Conservation (phyloP, 345 rosid genomes). For the Diplotaxis tenuifolia region DNA sequence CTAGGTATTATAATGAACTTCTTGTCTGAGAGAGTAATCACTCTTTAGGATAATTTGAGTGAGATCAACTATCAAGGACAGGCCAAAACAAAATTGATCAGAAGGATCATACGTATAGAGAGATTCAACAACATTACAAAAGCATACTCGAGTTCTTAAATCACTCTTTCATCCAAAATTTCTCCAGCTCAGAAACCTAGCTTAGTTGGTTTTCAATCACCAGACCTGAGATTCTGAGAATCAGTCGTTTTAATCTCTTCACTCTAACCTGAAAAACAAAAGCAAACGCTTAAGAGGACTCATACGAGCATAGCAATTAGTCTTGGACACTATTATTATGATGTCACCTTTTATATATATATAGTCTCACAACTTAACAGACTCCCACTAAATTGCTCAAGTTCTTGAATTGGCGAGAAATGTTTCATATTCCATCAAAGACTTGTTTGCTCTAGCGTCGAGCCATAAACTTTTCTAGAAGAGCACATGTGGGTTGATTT, state of each 20-base stretch:
- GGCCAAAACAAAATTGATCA: conserved; percentile 1
- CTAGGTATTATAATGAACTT: too few relatives aligned
- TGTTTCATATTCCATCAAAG: conserved; percentile 34
- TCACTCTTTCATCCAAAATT: neutral
- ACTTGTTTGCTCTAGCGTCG: conserved; percentile 40
- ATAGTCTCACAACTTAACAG: neutral
- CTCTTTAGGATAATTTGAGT: too few relatives aligned
- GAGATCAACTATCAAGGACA: neutral
- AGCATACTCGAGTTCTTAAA: neutral
- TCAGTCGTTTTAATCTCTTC: neutral
- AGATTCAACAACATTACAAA: neutral
- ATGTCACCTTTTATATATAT: conserved; percentile 20
- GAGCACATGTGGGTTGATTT: conserved; percentile 29
- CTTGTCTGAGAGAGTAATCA: too few relatives aligned
- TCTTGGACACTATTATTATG: neutral
- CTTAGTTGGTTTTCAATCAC: neutral
- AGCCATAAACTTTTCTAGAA: conserved; percentile 40
- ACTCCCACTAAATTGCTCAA: neutral
- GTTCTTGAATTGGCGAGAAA: neutral
- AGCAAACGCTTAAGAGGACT: neutral
- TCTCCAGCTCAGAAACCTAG: neutral
- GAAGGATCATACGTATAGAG: neutral
- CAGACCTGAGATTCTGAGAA: neutral
- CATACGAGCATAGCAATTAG: neutral
- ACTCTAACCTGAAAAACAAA: conserved; percentile 4